Evolutionary conservation across 768 basidiomycete genomes (phyloP), one percentile per base, ranked within the genome.

Genomic region (Dendrothele bispora): DNA sequence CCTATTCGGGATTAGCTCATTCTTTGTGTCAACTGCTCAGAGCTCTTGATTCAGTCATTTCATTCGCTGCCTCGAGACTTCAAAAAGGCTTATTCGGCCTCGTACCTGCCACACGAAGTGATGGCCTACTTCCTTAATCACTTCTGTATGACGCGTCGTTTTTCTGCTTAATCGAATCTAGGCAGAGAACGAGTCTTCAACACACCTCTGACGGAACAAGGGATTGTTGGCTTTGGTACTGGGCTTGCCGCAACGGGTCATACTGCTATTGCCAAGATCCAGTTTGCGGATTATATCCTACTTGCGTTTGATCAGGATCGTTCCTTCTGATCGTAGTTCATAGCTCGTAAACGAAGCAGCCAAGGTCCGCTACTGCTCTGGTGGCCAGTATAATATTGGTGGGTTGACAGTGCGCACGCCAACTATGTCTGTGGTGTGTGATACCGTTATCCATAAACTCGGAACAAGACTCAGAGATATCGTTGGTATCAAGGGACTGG

Each of bases 301-400:
- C n/a, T n/a, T n/a, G n/a, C n/a, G n/a, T n/a, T n/a, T n/a, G n/a
- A n/a, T n/a, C n/a, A n/a, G n/a, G n/a, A n/a, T n/a, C n/a, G n/a
- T n/a, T n/a, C n/a, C n/a, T n/a, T n/a, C n/a, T n/a, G n/a, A n/a
- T n/a, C n/a, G n/a, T n/a, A n/a, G n/a, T n/a, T n/a, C n/a, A 34
- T 46, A 94, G 88, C 74, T 97, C 17, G 93, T 97, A 32, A 95
- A 95, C 54, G 94, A 97, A 70, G 93, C 92, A 1, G 94, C 94
- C 30, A 97, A 97, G 66, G 83, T 86, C 53, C 78, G 91, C 26
- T 97, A 91, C 61, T 88, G 92, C 21, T 91, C 91, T 22, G 91
- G 89, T 25, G 91, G 91, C 0, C 74, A 78, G 43, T 93, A 78
- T 65, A 82, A 88, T 48, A 85, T 84, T 17, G 91, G 93, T 18